Evolutionary conservation across 306 rosid species (phyloP).

Genomic region (Lathyrus aphaca): DNA sequence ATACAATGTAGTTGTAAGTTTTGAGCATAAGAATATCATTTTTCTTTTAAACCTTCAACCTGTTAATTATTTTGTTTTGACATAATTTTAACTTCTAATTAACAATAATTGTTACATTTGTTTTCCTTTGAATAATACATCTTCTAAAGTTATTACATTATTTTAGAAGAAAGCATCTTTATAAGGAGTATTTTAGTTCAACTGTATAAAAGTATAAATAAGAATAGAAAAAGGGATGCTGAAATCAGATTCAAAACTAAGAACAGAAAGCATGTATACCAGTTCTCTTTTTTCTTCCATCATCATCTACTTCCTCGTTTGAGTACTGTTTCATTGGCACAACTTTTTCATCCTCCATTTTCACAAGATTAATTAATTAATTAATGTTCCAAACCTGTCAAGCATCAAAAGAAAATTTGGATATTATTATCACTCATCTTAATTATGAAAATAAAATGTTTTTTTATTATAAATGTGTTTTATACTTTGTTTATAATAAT

Average conservation of each 20-base stretch:
- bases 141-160: too few relatives aligned
- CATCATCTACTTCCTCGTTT: constrained; percentile 39
- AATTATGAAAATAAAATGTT: too few relatives aligned
- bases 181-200: too few relatives aligned
- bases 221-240: too few relatives aligned
- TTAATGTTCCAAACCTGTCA: neutral
- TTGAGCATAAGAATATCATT: too few relatives aligned
- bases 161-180: too few relatives aligned
- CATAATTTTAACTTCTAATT: neutral
- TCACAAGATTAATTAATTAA: neutral
- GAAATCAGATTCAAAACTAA: too few relatives aligned
- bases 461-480: too few relatives aligned
- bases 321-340: neutral
- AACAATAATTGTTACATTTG: neutral
- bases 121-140: too few relatives aligned
- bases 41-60: neutral
- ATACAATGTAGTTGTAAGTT: too few relatives aligned
- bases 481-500: too few relatives aligned
- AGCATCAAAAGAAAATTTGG: neutral
- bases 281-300: constrained; percentile 47
- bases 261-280: constrained; percentile 1
- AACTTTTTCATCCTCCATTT: constrained; percentile 37
- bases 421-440: neutral
- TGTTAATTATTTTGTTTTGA: neutral
- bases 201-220: too few relatives aligned